Percentiles rank a stretch among this genome's conserved stretches.
Conservation (phyloP, 768 basidiomycete species). For the Xerocomellus intermedius region DNA sequence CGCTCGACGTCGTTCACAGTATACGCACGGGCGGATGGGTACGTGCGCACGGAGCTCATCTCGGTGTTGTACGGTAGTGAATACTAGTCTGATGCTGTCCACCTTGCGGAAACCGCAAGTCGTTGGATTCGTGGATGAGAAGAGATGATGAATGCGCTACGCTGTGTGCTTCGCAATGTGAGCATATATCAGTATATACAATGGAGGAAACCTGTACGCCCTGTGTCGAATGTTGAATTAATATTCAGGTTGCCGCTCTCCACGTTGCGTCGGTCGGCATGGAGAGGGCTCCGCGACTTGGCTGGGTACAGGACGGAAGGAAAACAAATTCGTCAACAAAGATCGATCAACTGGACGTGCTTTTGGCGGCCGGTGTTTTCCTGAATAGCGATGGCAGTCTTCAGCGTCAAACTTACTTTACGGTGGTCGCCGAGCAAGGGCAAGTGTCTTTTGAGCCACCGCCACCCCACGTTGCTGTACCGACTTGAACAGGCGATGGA, state of each 20-base stretch:
- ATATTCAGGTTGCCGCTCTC: neutral
- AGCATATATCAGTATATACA: conserved; percentile 7
- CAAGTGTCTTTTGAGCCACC: no score
- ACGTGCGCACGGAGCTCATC: conserved; percentile 13
- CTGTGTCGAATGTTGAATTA: neutral
- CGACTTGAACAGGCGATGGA: no score
- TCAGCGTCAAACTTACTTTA: neutral
- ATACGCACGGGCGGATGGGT: conserved; percentile 8
- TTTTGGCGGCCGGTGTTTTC: neutral
- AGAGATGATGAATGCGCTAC: neutral
- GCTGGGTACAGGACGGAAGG: neutral
- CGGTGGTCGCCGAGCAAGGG: no score
- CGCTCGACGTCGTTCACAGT: conserved; percentile 10
- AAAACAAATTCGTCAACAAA: neutral
- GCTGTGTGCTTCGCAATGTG: neutral
- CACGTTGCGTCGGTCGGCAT: no score
- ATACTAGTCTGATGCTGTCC: neutral
- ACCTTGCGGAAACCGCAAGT: conserved; percentile 5
- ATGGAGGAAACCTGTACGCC: conserved; percentile 12
- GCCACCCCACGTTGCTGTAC: no score
- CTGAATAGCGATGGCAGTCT: neutral
- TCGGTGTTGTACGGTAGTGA: neutral
- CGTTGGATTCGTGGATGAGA: conserved; percentile 1
- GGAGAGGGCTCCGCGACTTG: no score
- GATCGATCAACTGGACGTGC: neutral